A percentile compares a stretch with the other conserved stretches of the same genome.
Conservation (phyloP, 345 rosid genomes). For the Camelina hispida region DNA sequence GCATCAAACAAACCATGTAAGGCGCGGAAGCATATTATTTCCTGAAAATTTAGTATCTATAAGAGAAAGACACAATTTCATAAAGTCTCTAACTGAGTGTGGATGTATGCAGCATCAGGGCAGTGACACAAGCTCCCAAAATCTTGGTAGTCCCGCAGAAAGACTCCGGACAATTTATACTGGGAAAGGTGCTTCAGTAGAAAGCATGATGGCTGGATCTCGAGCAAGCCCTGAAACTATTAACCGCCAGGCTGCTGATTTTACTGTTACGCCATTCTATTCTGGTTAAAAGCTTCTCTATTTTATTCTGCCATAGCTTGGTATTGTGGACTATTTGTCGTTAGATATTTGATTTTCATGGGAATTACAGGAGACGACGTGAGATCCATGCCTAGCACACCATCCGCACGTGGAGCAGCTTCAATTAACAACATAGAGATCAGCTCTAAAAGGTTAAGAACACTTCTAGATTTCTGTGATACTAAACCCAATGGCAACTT, state of each 20-base stretch:
- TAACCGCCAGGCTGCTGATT: constrained; percentile 41
- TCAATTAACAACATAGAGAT: constrained; percentile 36
- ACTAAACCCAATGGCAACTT: constrained; percentile 20
- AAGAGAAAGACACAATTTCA: constrained; percentile 14
- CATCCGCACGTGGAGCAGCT: constrained; percentile 59
- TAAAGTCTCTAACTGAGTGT: constrained; percentile 39
- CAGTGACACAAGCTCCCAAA: constrained; percentile 52
- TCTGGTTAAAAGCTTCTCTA: constrained; percentile 57
- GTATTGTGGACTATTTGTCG: constrained; percentile 7
- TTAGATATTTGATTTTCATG: constrained; percentile 11
- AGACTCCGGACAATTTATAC: constrained; percentile 42
- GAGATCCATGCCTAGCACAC: constrained; percentile 73
- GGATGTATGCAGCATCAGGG: constrained; percentile 55
- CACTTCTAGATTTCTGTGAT: constrained; percentile 18
- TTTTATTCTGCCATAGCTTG: constrained; percentile 18
- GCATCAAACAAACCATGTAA: constrained; percentile 57
- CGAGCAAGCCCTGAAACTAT: constrained; percentile 48
- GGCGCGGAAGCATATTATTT: constrained; percentile 36
- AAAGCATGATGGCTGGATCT: constrained; percentile 46
- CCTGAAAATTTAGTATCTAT: constrained; percentile 14
- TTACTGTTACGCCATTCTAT: constrained; percentile 58
- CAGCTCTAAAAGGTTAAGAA: constrained; percentile 41
- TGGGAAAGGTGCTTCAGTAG: constrained; percentile 41
- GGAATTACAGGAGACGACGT: constrained; percentile 57
- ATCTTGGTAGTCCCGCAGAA: constrained; percentile 55